phyloP scores from a whole-genome alignment of 345 rosid species.

The Syzygium jambos region DNA sequence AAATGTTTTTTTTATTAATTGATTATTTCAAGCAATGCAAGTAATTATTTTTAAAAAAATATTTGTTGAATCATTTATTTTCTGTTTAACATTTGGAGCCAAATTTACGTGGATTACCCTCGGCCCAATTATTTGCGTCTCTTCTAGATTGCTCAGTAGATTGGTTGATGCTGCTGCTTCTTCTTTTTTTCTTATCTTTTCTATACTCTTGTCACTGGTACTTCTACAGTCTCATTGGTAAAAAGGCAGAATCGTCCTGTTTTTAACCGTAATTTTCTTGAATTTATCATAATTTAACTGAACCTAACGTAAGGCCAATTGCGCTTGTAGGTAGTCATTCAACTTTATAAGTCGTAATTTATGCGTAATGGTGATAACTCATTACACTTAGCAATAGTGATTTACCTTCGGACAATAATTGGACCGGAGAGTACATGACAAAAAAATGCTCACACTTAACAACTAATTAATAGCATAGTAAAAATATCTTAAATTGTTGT shows the following conservation, averaged over 20 bases:
- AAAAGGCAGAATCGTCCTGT: neutral
- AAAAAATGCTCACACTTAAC: neutral
- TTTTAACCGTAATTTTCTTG: neutral
- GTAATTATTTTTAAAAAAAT: rapidly evolving
- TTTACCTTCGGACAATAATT: neutral
- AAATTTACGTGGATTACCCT: rapidly evolving
- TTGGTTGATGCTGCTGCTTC: neutral
- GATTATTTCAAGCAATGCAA: neutral
- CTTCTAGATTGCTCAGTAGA: neutral
- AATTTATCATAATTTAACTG: neutral
- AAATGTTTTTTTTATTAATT: neutral
- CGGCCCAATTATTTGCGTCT: neutral
- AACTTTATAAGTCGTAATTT: neutral
- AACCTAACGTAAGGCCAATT: neutral
- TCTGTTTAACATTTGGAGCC: rapidly evolving
- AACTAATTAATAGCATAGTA: neutral
- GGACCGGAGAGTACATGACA: neutral
- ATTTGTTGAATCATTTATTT: rapidly evolving
- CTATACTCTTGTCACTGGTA: neutral
- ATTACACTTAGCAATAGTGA: no score
- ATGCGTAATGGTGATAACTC: no score
- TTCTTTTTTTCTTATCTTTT: neutral
- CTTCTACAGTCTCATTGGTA: neutral
- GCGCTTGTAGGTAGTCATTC: neutral
- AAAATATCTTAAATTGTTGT: neutral